A percentile compares a stretch with the other conserved stretches of the same genome.
Conservation (phyloP, 2,329 filamentous ascomycete genomes). For the Alternaria arborescens region DNA sequence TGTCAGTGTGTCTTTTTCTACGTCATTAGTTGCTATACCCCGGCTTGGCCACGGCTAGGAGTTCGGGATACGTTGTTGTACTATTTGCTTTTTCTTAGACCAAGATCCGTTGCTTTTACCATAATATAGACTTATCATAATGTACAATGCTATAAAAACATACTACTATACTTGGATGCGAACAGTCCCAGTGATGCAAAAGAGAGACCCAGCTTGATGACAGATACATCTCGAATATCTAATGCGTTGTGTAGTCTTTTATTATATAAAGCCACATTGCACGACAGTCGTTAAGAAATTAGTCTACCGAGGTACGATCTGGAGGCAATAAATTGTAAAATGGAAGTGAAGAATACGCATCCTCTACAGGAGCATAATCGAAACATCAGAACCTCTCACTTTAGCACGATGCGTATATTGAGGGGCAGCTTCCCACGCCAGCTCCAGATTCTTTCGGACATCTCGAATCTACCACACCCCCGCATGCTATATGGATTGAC, state of each 20-base stretch:
- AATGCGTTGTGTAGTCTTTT: too few relatives aligned
- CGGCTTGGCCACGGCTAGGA: conserved; percentile 10
- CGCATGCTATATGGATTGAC: not conserved
- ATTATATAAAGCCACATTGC: too few relatives aligned
- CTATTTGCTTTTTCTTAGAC: not conserved
- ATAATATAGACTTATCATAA: not conserved
- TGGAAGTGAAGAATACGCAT: too few relatives aligned
- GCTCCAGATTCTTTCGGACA: not conserved
- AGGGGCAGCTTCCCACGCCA: not conserved
- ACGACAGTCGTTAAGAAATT: too few relatives aligned
- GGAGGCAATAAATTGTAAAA: too few relatives aligned
- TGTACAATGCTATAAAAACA: not conserved
- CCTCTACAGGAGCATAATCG: too few relatives aligned
- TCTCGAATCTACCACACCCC: not conserved
- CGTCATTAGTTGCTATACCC: conserved; percentile 17
- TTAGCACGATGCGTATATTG: not conserved
- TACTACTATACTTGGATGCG: not conserved
- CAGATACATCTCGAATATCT: too few relatives aligned
- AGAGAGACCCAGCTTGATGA: too few relatives aligned
- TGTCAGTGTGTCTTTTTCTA: conserved; percentile 4
- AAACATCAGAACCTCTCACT: not conserved
- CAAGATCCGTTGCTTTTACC: not conserved
- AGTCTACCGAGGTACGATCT: too few relatives aligned
- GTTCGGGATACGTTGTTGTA: conserved; percentile 4
- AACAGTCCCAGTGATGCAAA: too few relatives aligned